These are phyloP conservation scores for Penicillium sp. DNA, from an alignment of 2,329 filamentous ascomycete genomes.

Conservation along the genomic window DNA sequence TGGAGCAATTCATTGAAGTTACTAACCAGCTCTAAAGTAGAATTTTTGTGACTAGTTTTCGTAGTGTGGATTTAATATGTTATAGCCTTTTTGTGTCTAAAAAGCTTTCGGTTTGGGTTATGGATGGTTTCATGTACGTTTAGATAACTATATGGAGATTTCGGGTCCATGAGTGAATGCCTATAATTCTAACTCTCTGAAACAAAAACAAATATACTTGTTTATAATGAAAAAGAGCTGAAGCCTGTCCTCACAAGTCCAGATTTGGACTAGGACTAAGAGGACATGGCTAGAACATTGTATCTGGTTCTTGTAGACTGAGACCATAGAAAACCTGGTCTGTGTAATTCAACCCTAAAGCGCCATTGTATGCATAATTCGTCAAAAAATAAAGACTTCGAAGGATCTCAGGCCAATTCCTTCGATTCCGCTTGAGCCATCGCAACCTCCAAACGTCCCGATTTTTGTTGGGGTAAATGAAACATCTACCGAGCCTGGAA, in stretches of 20 bases:
- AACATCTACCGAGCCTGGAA: constrained; percentile 81
- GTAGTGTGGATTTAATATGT: not conserved
- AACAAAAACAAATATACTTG: not conserved
- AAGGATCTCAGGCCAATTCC: constrained; percentile 8
- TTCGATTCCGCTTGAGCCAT: constrained; percentile 4
- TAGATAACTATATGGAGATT: not conserved
- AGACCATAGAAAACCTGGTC: not conserved
- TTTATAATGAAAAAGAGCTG: not conserved
- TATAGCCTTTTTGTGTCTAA: not conserved
- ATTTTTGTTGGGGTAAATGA: not conserved
- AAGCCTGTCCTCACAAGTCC: not conserved
- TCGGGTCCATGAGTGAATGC: not conserved
- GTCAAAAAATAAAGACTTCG: constrained; percentile 12
- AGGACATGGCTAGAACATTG: not conserved
- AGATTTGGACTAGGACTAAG: not conserved
- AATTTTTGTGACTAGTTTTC: not conserved
- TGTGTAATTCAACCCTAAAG: constrained; percentile 27
- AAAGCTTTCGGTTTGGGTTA: not conserved
- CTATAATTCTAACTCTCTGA: not conserved
- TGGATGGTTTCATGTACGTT: not conserved
- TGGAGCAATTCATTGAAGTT: constrained; percentile 77
- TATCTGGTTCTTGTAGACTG: constrained; percentile 1
- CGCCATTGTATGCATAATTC: constrained; percentile 34
- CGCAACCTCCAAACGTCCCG: not conserved
- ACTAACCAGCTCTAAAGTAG: constrained; percentile 57